Evolutionary conservation across 2,329 filamentous ascomycete species (phyloP), one percentile per base, ranked within the genome.

Genomic region (Botrytis pseudocinerea): DNA sequence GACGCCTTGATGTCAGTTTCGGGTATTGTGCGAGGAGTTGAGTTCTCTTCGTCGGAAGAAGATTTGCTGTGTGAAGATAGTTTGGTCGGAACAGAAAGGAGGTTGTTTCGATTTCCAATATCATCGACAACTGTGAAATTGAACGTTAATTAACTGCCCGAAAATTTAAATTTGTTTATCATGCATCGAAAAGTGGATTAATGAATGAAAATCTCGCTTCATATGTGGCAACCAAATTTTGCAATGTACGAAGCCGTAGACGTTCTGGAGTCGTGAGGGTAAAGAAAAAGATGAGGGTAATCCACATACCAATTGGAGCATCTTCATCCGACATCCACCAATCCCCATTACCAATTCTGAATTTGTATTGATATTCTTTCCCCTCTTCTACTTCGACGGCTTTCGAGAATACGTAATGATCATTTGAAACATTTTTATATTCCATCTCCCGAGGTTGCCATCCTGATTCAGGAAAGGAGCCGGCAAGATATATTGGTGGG

Each of bases 281-380:
- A 18, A 57, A 28, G 9, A 38, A 35, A 14, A 16, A 46, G 18
- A 61, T 10, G 28, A n/a, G 38, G 38, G 51, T 65, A n/a, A 51
- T 40, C 40, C 22, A 75, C 85, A 76, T 84, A 92, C 91, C 85
- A 71, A 85, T 89, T 22, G 88, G 87, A 71, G 86, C 84, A 62
- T 83, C 84, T 73, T 93, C 89, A 77, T 94, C 88, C 63, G 93
- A 81, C 38, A 90, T 84, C 91, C 91, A 93, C 88, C 90, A 92
- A 76, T 92, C 87, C 65, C 88, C 88, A 32, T 85, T 80, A 16
- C 91, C 91, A 51, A 92, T 83, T 44, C 91, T 87, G 77, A 94
- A 92, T 82, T 93, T 94, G 85, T 94, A 95, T 78, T 92, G 89
- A 76, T 93, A 88, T 73, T 88, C 86, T 64, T 87, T 85, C 35